Evolutionary conservation across 2,329 filamentous ascomycete species (phyloP), one percentile per base, ranked within the genome.

Genomic region (Chaetoscypha palmicola): DNA sequence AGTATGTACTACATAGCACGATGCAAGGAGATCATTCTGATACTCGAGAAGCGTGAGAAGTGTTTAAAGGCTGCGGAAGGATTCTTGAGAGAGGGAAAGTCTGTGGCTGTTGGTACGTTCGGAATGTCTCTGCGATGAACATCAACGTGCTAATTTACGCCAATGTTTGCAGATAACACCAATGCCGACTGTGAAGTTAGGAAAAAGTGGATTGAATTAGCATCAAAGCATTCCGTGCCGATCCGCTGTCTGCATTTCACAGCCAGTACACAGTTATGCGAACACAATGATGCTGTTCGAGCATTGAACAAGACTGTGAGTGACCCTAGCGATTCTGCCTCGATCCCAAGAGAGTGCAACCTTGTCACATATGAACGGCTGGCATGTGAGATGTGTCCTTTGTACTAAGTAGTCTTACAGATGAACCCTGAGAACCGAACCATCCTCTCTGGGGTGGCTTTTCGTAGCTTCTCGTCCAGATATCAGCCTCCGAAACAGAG

Each of bases 211-310:
- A 66, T 87, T 23, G 69, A 77, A 20, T 66, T 97, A 22, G 89
- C 89, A 14, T 74, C 73, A 51, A 82, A 83, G 56, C 68, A 79
- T 57, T 69, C 76, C 3, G 71, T 94, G 2, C 83, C 86, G 2
- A 84, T 95, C 55, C 83, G 91, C 36, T 94, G 91, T 59, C 72
- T 97, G 8, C 83, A 85, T 64, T 92, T 98, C 68, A 84, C 81
- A 40, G 83, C 88, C 10, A 71, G 81, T 79, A 77, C 63, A 35
- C 40, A 54, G 37, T 38, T 63, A 23, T 81, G 77, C 54, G 80
- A 89, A 62, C 92, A 98, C 67, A 98, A 98, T 60, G 86, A 94
- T 60, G 78, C 77, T 1, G 86, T 94, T 38, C 77, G 92, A 48
- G 79, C 88, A 1, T 68, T 90, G 58, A 81, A 81, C 56, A 38